Conservation (phyloP, 192 early-diverging fungal species). For the Umbelopsis ramanniana region DNA sequence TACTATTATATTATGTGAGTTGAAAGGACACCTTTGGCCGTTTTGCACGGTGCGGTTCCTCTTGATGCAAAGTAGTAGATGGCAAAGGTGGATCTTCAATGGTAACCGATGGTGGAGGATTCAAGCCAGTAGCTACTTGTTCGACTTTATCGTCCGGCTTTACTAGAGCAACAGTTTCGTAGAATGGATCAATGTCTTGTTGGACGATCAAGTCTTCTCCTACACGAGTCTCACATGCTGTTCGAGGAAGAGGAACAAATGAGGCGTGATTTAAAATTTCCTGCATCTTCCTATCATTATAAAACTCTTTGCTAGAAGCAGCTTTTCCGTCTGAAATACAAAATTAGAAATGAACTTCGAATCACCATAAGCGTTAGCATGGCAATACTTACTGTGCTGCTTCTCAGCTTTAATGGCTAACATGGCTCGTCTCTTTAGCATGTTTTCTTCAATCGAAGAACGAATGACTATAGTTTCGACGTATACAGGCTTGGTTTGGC, state of each 20-base stretch:
- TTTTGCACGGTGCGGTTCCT: not conserved
- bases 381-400: not conserved
- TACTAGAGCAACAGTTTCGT: slow-evolving; percentile 4
- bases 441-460: slow-evolving; percentile 59
- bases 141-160: not conserved
- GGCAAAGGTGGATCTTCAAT: too few species aligned
- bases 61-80: not conserved
- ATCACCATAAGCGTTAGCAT: not conserved
- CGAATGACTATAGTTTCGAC: slow-evolving; percentile 63
- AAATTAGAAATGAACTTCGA: not conserved
- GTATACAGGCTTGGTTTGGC: slow-evolving; percentile 63
- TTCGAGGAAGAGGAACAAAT: not conserved
- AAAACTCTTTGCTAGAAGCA: slow-evolving; percentile 1
- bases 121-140: not conserved
- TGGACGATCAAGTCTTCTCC: not conserved
- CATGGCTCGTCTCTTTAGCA: slow-evolving; percentile 40
- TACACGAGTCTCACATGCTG: not conserved
- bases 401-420: slow-evolving; percentile 13
- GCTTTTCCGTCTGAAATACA: not conserved
- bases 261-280: slow-evolving; percentile 7
- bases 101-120: not conserved
- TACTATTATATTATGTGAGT: not conserved
- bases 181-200: slow-evolving; percentile 5
- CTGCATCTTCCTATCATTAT: slow-evolving; percentile 17
- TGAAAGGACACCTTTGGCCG: slow-evolving; percentile 6